Percentiles rank a stretch among this genome's conserved stretches.
Conservation (phyloP, 2,329 filamentous ascomycete species). For the Talaromyces piceae region DNA sequence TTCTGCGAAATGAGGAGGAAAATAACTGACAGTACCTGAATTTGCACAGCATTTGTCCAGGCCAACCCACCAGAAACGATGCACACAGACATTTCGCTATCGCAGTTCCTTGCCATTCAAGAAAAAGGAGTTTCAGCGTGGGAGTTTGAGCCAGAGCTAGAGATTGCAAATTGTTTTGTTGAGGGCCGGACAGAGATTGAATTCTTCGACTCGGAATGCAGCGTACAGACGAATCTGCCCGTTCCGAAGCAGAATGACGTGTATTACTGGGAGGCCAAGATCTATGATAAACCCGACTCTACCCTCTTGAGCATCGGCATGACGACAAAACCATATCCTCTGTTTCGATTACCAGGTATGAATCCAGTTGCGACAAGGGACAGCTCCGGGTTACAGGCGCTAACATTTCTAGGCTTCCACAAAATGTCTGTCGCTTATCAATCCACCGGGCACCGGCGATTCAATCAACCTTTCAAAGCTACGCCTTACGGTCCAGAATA, state of each 20-base stretch:
- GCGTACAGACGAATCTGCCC: conserved; percentile 91
- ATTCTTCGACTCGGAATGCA: conserved; percentile 97
- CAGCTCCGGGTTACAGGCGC: not conserved
- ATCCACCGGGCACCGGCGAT: conserved; percentile 76
- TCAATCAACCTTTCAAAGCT: conserved; percentile 82
- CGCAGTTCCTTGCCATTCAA: conserved; percentile 95
- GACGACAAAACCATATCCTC: conserved; percentile 91
- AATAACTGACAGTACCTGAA: conserved; percentile 3
- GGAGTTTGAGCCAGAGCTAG: conserved; percentile 98
- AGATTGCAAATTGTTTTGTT: conserved; percentile 98
- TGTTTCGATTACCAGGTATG: conserved; percentile 88
- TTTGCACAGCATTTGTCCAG: conserved; percentile 70
- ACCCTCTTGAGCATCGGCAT: conserved; percentile 86
- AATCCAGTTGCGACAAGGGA: too few relatives aligned
- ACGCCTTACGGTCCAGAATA: conserved; percentile 75
- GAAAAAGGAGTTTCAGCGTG: conserved; percentile 99
- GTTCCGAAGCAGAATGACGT: conserved; percentile 99
- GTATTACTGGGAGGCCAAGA: conserved; percentile 99
- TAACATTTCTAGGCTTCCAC: conserved; percentile 63
- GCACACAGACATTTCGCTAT: conserved; percentile 94
- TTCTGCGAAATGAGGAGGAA: conserved; percentile 9
- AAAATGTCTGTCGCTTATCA: conserved; percentile 88
- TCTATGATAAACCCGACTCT: conserved; percentile 91
- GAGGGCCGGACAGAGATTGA: conserved; percentile 95
- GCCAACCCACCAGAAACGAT: conserved; percentile 91